Evolutionary conservation across 2,329 filamentous ascomycete species (phyloP), one percentile per base, ranked within the genome.

Genomic region (Neopestalotiopsis clavispora): DNA sequence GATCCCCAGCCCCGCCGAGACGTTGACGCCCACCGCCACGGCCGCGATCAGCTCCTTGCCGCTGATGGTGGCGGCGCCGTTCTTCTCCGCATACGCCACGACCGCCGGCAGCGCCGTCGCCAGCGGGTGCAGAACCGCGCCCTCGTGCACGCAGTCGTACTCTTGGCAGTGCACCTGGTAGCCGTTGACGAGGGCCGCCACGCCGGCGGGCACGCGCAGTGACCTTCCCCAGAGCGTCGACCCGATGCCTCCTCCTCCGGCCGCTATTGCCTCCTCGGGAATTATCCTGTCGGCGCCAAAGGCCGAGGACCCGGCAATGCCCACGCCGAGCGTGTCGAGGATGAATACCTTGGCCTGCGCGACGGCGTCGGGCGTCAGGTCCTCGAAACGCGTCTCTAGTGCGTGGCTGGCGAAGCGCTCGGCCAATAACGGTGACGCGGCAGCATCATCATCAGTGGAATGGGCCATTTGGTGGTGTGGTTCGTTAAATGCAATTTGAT

Each of bases 121-220:
- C 12, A 69, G 65, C 23, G 68, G 68, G 23, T 69, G 68, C 57
- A 67, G 40, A 10, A 69, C 64, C 42, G 68, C 68, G 28, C 64
- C 68, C 32, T 69, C 68, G 32, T 69, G 68, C 7, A 69, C 68
- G 42, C 68, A 69, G 65, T 69, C 68, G 58, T 67, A 69, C 40
- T 69, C 68, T 32, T 69, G 68, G 58, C 68, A 67, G 42, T 69
- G 68, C 1, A 69, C 68, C 57, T 69, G 68, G 65, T 67, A 69
- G 13, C 52, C 57, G 23, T 69, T 69, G 4, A 67, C 45, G 20
- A 69, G 34, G 20, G 68, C 63, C 34, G 68, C 68, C 20, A 58
- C n/a, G 14, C 64, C 65, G 34, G 64, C 68, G 10, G 68, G 64
- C 2, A 56, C 65, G n/a, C 68, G 64, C n/a, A 17, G 56, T 1